Percentiles rank a stretch among this genome's conserved stretches.
Evolutionary conservation across 345 rosid species (phyloP).

Genomic region (Hypericum androsaemum): DNA sequence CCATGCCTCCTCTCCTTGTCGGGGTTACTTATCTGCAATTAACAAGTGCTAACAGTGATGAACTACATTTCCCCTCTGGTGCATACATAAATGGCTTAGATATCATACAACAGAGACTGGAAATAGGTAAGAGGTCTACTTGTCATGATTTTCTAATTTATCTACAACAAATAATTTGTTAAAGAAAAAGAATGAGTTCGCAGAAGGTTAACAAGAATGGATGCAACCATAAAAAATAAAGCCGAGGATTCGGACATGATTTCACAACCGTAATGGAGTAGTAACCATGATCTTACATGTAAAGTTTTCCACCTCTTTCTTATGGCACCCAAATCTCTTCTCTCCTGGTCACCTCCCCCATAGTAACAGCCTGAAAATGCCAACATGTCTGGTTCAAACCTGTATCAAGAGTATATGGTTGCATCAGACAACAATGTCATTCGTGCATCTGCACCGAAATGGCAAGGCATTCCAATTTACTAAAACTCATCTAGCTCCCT

Average conservation of each 20-base stretch:
- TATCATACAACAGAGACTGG: no score
- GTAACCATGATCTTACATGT: constrained; percentile 68
- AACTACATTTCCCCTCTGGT: not conserved
- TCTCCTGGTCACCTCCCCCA: constrained; percentile 94
- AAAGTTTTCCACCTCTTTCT: constrained; percentile 95
- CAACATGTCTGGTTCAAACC: constrained; percentile 99
- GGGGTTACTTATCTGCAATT: constrained; percentile 57
- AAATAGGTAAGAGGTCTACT: no score
- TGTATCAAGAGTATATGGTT: constrained; percentile 30
- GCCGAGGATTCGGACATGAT: no score
- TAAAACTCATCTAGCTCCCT: no score
- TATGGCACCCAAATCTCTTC: constrained; percentile 65
- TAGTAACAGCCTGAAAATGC: constrained; percentile 99
- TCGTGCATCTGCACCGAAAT: constrained; percentile 1
- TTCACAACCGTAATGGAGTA: no score
- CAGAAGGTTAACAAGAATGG: no score
- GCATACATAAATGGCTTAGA: not conserved
- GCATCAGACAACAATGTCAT: constrained; percentile 15
- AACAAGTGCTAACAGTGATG: constrained; percentile 3
- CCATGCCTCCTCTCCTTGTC: constrained; percentile 97
- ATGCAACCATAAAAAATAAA: no score
- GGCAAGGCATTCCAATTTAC: not conserved
- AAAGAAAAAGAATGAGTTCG: no score
- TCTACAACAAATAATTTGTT: no score
- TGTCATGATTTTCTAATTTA: no score